Evolutionary conservation across 345 rosid genomes (phyloP).

Genomic region (Lagerstroemia speciosa): DNA sequence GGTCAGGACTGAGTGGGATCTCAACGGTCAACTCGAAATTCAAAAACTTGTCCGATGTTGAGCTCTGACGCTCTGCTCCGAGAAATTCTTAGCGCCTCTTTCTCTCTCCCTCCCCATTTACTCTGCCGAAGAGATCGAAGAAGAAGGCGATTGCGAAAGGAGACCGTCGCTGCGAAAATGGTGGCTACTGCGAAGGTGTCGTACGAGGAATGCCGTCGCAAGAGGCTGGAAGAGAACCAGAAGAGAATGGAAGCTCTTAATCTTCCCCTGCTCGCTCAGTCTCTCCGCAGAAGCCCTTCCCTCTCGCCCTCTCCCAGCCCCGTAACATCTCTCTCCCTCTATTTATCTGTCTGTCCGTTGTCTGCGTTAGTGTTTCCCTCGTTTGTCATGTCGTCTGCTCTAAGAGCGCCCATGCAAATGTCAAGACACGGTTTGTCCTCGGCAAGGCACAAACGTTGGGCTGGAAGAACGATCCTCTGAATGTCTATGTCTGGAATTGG

Average conservation of each 20-base stretch:
- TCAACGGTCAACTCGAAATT: constrained; percentile 23
- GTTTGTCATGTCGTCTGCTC: not conserved
- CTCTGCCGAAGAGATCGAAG: not conserved
- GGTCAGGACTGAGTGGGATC: not conserved
- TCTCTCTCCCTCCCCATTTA: not conserved
- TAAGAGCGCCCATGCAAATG: not conserved
- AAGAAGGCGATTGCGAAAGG: not conserved
- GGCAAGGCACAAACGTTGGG: not conserved
- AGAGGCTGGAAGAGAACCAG: constrained; percentile 69
- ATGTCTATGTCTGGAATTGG: not conserved
- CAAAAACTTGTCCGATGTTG: not conserved
- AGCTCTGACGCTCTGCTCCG: no score
- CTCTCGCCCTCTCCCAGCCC: constrained; percentile 37
- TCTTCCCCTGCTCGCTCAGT: constrained; percentile 43
- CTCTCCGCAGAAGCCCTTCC: constrained; percentile 24
- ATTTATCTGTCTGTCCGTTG: constrained; percentile 2
- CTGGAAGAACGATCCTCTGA: not conserved
- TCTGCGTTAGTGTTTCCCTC: not conserved
- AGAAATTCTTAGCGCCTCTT: no score
- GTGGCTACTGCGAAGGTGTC: constrained; percentile 17
- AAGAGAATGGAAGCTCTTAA: constrained; percentile 83
- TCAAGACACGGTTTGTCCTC: not conserved
- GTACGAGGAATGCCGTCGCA: constrained; percentile 54
- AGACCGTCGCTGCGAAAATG: constrained; percentile 20
- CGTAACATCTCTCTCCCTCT: constrained; percentile 15